phyloP scores from a whole-genome alignment of 148 eudicot species.

The Salicornia ramosissima region DNA sequence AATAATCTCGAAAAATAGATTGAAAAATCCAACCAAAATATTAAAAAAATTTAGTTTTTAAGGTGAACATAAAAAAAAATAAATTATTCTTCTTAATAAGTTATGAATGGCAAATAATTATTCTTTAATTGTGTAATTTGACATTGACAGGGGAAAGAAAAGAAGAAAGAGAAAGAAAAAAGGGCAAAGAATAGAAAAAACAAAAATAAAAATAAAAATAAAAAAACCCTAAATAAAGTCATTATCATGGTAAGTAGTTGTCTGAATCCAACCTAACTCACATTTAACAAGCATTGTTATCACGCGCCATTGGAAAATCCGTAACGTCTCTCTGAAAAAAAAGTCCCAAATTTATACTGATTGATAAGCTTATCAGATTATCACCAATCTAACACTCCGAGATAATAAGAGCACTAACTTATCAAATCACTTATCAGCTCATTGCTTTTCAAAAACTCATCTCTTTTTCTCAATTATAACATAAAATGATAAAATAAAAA shows the following conservation, averaged over 20 bases:
- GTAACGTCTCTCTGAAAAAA: slow-evolving; percentile 34
- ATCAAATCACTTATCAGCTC: slow-evolving; percentile 20
- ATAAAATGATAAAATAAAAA: not conserved
- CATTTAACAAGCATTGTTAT: slow-evolving; percentile 12
- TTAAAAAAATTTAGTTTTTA: no score
- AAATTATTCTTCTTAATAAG: no score
- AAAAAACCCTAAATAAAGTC: slow-evolving; percentile 9
- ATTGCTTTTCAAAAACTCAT: not conserved
- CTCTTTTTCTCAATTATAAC: not conserved
- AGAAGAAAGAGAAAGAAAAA: no score
- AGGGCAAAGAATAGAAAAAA: not conserved
- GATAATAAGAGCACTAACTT: not conserved
- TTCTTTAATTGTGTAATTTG: not conserved
- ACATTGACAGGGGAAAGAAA: no score
- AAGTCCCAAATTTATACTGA: slow-evolving; percentile 5
- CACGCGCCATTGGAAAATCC: slow-evolving; percentile 24
- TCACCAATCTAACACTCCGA: slow-evolving; percentile 5
- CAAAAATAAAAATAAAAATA: not conserved
- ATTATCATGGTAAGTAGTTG: slow-evolving; percentile 28
- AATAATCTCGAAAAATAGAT: no score
- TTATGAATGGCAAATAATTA: not conserved
- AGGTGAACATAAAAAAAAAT: no score
- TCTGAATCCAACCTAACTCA: slow-evolving; percentile 32
- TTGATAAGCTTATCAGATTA: not conserved
- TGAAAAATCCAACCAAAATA: no score